Percentiles rank a stretch among this genome's conserved stretches.
These are phyloP conservation scores for Fusarium sp. DNA, from an alignment of 2,329 filamentous ascomycete genomes.

Conservation along the genomic window DNA sequence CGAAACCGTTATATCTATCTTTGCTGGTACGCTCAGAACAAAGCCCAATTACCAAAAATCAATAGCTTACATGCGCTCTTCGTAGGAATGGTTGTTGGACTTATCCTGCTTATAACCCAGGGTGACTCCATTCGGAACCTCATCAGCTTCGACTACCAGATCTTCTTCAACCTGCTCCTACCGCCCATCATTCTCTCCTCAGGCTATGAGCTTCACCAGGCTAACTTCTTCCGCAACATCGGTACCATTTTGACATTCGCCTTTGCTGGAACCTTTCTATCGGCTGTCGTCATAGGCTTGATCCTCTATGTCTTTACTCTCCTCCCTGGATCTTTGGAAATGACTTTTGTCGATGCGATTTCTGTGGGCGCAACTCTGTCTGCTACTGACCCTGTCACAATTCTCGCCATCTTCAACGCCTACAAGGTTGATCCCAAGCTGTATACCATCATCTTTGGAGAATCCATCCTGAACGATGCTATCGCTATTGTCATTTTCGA, in stretches of 20 bases:
- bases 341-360: conserved; percentile 95
- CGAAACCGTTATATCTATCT: conserved; percentile 98
- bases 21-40: conserved; percentile 75
- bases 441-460: conserved; percentile 98
- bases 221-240: conserved; percentile 99
- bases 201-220: conserved; percentile 96
- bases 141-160: conserved; percentile 98
- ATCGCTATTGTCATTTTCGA: conserved; percentile 99
- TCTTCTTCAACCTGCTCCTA: conserved; percentile 99
- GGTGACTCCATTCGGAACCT: conserved; percentile 87
- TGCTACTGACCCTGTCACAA: conserved; percentile 96
- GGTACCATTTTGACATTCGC: conserved; percentile 97
- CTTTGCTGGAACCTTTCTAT: conserved; percentile 96
- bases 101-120: conserved; percentile 84
- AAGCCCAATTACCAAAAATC: conserved; percentile 32
- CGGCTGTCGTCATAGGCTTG: conserved; percentile 90
- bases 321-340: conserved; percentile 83
- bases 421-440: conserved; percentile 99
- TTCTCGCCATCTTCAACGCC: conserved; percentile 97
- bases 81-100: conserved; percentile 91
- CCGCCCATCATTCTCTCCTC: conserved; percentile 97
- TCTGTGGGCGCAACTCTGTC: conserved; percentile 96
- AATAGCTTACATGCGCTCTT: conserved; percentile 10
- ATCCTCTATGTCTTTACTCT: conserved; percentile 91
- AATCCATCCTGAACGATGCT: conserved; percentile 97